A percentile compares a stretch with the other conserved stretches of the same genome.
Conservation (phyloP, 2,329 filamentous ascomycete genomes). For the Colletotrichum sp. region DNA sequence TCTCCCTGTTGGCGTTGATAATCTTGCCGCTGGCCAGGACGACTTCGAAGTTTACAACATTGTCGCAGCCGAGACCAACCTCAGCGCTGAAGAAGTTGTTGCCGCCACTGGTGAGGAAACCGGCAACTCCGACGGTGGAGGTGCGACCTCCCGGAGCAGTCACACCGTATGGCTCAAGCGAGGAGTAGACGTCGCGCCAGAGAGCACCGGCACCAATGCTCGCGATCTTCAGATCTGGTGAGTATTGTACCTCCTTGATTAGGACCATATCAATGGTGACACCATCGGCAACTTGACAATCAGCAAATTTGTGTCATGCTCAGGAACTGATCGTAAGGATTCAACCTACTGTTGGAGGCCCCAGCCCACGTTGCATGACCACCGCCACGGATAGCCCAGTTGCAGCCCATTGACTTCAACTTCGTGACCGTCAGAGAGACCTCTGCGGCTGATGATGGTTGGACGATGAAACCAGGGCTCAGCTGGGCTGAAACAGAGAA, state of each 20-base stretch:
- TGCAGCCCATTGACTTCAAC: conserved; percentile 28
- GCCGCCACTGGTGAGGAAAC: conserved; percentile 31
- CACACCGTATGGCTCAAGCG: background rate
- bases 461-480: conserved; percentile 27
- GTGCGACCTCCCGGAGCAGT: background rate
- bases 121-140: conserved; percentile 26
- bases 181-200: background rate
- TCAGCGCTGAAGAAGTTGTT: conserved; percentile 24
- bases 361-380: conserved; percentile 29
- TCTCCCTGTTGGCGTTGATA: conserved; percentile 39
- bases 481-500: background rate
- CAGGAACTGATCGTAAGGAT: accelerated
- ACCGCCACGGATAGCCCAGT: conserved; percentile 36
- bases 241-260: conserved; percentile 25
- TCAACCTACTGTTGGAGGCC: background rate
- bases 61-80: conserved; percentile 42
- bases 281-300: conserved; percentile 30
- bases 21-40: conserved; percentile 48
- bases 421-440: conserved; percentile 30
- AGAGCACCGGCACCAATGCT: background rate
- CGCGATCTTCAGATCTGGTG: background rate
- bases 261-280: conserved; percentile 30
- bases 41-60: conserved; percentile 45
- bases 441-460: conserved; percentile 27
- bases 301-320: conserved; percentile 8